A percentile compares a stretch with the other conserved stretches of the same genome.
Evolutionary conservation across 2,329 filamentous ascomycete genomes (phyloP).

Genomic region (Cercospora canescens): DNA sequence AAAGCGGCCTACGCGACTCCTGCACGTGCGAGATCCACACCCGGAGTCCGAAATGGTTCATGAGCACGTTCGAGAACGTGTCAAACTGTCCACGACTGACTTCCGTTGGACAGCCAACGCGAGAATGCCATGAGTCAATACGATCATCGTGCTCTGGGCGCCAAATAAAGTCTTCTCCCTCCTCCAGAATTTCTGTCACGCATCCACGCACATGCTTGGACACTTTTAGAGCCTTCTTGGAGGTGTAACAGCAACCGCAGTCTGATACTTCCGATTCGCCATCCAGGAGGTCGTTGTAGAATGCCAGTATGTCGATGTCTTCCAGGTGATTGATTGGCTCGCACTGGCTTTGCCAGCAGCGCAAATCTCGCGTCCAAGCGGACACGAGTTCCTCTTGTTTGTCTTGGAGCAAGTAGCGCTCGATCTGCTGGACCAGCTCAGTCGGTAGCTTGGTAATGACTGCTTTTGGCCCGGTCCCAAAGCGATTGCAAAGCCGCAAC

Average conservation of each 20-base stretch:
- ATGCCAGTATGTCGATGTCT: background rate
- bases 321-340: background rate
- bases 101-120: background rate
- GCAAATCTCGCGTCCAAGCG: background rate
- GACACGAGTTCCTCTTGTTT: background rate
- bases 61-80: background rate
- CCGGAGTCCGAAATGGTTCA: conserved; percentile 10
- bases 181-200: background rate
- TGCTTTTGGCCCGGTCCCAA: conserved; percentile 10
- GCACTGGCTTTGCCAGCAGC: conserved; percentile 4
- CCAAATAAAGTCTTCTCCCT: background rate
- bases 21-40: conserved; percentile 6
- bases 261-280: background rate
- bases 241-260: background rate
- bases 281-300: background rate
- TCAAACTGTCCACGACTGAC: background rate
- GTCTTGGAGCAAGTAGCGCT: conserved; percentile 6
- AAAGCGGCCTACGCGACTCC: background rate
- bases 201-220: background rate
- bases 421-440: conserved; percentile 21
- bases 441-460: conserved; percentile 23
- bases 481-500: conserved; percentile 25
- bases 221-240: background rate
- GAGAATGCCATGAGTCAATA: background rate
- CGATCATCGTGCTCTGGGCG: background rate